Base-by-base conservation (phyloP, 257 asterid species). In the Capsicum pubescens region DNA sequence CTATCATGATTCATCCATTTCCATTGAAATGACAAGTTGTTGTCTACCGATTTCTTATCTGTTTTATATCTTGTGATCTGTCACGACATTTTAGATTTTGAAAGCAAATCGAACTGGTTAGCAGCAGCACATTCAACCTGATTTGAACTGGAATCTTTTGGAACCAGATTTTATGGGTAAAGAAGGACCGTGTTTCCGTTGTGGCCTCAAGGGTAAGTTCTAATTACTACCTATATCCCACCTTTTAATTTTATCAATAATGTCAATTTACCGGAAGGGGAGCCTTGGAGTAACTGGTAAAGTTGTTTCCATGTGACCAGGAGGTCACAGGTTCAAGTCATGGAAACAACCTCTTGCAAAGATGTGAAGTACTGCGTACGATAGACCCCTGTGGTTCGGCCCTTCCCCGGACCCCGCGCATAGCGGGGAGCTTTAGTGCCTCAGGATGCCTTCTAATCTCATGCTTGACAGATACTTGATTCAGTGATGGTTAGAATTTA, bases 101-200 rank as follows among this genome's bases (percentile, higher is more conserved):
- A 70, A 32, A 70, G 35, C 56, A 42, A 44, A 17, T 6, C 5
- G 16, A 17, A 70, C 52, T 70, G 78, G 78, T 69, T 42, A 19
- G 59, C 81, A 76, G 81, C 26, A 16, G 81, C 26, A 76, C 81
- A 52, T 76, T 76, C 63, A 76, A 76, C 46, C 81, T 52, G 48
- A 74, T 74, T 74, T 9, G 48, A 76, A 76, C 81, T 52, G 44
- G 63, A 21, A 52, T 52, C 63, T 13, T 76, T 82, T 68, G 52
- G n/a, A 78, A 32, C 13, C 70, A 48, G 83, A 68, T 85, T 26
- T 69, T n/a, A 81, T 85, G 90, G 82, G 66, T 4, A 83, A 83
- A 78, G 52, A 50, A 58, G 88, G 90, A 17, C 88, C 85, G 21
- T 85, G 90, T 80, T 36, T 4, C 72, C 88, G 85, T 36, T 85